These are phyloP conservation scores for Fusarium coffeatum DNA, from an alignment of 2,329 filamentous ascomycete species.

Conservation along the genomic window DNA sequence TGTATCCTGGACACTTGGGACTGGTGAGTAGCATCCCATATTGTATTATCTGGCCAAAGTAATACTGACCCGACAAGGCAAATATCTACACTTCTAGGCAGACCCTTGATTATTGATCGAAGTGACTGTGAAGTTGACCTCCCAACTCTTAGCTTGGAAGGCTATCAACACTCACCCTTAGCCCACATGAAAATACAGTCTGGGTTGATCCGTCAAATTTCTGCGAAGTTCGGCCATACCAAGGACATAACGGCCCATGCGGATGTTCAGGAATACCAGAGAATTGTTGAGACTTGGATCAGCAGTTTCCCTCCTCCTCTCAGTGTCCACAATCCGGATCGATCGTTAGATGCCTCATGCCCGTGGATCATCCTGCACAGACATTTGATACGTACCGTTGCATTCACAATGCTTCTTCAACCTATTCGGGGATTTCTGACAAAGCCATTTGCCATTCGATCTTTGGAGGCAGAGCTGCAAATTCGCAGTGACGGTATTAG, in stretches of 20 bases:
- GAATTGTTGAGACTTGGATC: slow-evolving; percentile 57
- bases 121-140: slow-evolving; percentile 49
- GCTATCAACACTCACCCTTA: slow-evolving; percentile 49
- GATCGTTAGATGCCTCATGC: slow-evolving; percentile 53
- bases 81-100: slow-evolving; percentile 50
- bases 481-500: slow-evolving; percentile 58
- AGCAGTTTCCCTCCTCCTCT: slow-evolving; percentile 56
- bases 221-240: slow-evolving; percentile 48
- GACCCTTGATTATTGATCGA: slow-evolving; percentile 53
- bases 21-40: slow-evolving; percentile 46
- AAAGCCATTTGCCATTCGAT: slow-evolving; percentile 46
- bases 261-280: slow-evolving; percentile 50
- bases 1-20: slow-evolving; percentile 54
- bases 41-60: not conserved
- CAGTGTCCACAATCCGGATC: slow-evolving; percentile 55
- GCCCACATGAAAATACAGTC: slow-evolving; percentile 54
- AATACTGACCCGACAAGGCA: slow-evolving; percentile 46
- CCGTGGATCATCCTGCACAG: slow-evolving; percentile 61
- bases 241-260: slow-evolving; percentile 46
- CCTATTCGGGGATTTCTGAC: slow-evolving; percentile 61
- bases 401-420: slow-evolving; percentile 58
- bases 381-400: slow-evolving; percentile 57
- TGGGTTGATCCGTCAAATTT: slow-evolving; percentile 48
- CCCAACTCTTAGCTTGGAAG: slow-evolving; percentile 51
- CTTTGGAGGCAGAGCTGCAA: slow-evolving; percentile 49